Evolutionary conservation across 345 rosid species (phyloP).

Genomic region (Linum tenue): DNA sequence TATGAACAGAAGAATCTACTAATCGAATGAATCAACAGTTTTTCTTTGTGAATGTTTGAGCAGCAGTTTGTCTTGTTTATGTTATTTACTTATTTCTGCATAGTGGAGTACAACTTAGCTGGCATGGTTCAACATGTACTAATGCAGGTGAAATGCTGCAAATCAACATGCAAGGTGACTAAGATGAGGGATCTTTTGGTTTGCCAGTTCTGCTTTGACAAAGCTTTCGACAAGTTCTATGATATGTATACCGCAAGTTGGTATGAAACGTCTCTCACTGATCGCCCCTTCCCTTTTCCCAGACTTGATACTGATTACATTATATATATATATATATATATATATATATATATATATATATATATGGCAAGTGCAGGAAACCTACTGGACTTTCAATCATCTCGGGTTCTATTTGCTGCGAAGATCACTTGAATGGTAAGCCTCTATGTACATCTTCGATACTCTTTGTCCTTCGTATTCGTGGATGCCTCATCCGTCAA

Average conservation of each 20-base stretch:
- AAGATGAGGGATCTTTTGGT: constrained; percentile 52
- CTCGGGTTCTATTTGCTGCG: constrained; percentile 58
- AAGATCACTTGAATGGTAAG: constrained; percentile 64
- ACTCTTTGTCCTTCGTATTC: not conserved
- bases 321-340: too few relatives aligned
- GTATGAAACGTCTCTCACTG: constrained; percentile 21
- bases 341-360: too few relatives aligned
- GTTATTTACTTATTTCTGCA: constrained; percentile 1
- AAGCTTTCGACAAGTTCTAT: constrained; percentile 62
- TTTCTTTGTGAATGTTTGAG: not conserved
- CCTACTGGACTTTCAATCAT: constrained; percentile 44
- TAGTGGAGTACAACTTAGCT: too few relatives aligned
- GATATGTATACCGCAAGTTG: constrained; percentile 64
- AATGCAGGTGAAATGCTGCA: constrained; percentile 66
- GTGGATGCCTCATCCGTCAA: not conserved
- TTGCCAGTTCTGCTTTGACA: constrained; percentile 58
- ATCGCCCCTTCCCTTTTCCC: not conserved
- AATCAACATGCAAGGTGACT: constrained; percentile 59
- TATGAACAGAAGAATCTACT: not conserved
- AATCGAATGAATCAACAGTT: not conserved
- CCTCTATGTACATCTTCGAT: not conserved
- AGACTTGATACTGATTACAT: not conserved
- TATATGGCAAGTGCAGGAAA: constrained; percentile 32
- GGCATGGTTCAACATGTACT: not conserved
- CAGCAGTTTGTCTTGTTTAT: not conserved